Conservation (phyloP, 768 basidiomycete species). For the Tylopilus rubrobrunneus region DNA sequence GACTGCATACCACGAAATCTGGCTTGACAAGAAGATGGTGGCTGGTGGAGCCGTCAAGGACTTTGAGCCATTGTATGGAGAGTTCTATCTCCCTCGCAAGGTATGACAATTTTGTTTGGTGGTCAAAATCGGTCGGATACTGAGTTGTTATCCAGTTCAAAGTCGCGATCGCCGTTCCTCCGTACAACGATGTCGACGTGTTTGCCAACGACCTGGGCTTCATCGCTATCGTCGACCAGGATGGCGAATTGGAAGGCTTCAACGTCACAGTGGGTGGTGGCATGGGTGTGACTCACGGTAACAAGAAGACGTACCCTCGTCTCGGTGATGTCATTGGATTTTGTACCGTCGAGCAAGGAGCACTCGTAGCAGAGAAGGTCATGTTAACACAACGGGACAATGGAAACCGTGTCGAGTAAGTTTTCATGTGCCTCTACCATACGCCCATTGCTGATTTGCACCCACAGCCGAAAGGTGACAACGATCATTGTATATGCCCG, state of each 20-base stretch:
- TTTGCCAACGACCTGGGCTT: conserved; percentile 96
- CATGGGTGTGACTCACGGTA: conserved; percentile 99
- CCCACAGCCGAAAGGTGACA: conserved; percentile 51
- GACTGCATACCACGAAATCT: conserved; percentile 96
- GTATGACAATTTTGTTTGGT: conserved; percentile 36
- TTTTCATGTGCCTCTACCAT: conserved; percentile 7
- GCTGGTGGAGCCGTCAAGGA: conserved; percentile 93
- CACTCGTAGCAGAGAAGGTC: conserved; percentile 84
- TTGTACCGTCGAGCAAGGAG: conserved; percentile 83
- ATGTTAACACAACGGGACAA: conserved; percentile 94
- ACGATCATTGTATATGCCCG: background rate
- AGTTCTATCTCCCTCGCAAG: conserved; percentile 95
- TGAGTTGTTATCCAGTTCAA: conserved; percentile 66
- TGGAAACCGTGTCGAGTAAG: conserved; percentile 91
- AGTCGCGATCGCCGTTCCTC: conserved; percentile 93
- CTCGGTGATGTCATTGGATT: conserved; percentile 87
- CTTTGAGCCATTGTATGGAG: conserved; percentile 95
- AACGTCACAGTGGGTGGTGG: conserved; percentile 94
- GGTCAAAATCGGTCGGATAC: background rate
- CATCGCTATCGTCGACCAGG: conserved; percentile 82
- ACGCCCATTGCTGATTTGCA: background rate
- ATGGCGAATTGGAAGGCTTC: conserved; percentile 83
- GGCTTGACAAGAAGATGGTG: conserved; percentile 96
- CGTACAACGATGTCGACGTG: conserved; percentile 93
- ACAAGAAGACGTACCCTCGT: conserved; percentile 98